Conservation (phyloP, 768 basidiomycete genomes). For the Russula emetica region DNA sequence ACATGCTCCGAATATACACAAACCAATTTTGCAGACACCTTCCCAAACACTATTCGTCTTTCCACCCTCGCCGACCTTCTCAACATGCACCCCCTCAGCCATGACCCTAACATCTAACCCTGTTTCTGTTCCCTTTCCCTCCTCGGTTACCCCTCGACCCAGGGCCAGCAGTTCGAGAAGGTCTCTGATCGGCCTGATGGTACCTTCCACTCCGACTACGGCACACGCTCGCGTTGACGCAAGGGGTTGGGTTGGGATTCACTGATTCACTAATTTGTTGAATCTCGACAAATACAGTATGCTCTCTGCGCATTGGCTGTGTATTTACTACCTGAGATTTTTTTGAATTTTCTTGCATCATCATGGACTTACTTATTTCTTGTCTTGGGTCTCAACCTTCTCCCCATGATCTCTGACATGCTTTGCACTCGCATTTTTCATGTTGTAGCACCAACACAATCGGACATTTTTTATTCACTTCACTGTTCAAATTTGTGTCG, state of each 20-base stretch:
- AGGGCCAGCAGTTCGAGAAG: constrained; percentile 60
- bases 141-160: constrained; percentile 61
- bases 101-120: constrained; percentile 73
- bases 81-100: constrained; percentile 67
- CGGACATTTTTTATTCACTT: constrained; percentile 11
- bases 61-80: constrained; percentile 65
- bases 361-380: constrained; percentile 25
- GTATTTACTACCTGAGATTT: not conserved
- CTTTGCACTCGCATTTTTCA: constrained; percentile 21
- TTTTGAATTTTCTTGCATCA: not conserved
- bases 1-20: constrained; percentile 30
- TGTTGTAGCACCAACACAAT: constrained; percentile 24
- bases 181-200: constrained; percentile 69
- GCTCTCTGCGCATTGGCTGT: constrained; percentile 1
- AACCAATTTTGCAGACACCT: constrained; percentile 43
- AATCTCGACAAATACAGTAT: not conserved
- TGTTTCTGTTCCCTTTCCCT: constrained; percentile 51
- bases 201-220: constrained; percentile 69
- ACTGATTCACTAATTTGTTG: constrained; percentile 30
- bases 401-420: constrained; percentile 20
- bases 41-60: constrained; percentile 86
- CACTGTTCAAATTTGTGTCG: not conserved
- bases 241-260: constrained; percentile 68
- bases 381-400: constrained; percentile 7
- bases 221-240: constrained; percentile 82